phyloP scores from a whole-genome alignment of 108 stramenopile genomes.

The Cyclotella kingstonii region DNA sequence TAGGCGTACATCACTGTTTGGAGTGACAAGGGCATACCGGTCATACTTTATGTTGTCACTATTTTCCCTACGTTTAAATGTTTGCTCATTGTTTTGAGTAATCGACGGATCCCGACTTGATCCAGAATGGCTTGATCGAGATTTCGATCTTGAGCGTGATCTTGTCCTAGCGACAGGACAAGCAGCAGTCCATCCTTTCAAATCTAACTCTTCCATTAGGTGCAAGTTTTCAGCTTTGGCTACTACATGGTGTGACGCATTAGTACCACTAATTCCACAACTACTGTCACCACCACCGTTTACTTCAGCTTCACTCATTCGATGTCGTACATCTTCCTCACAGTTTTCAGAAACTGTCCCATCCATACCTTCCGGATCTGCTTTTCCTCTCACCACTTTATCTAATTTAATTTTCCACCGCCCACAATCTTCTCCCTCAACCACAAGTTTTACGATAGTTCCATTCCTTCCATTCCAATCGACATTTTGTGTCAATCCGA shows the following conservation, averaged over 20 bases:
- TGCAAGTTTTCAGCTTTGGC: constrained; percentile 39
- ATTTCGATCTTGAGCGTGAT: not conserved
- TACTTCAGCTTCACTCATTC: not conserved
- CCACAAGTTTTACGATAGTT: constrained; percentile 23
- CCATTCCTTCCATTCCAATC: constrained; percentile 35
- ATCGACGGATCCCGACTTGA: constrained; percentile 11
- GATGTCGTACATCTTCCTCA: not conserved
- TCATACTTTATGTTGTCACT: not conserved
- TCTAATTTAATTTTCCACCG: constrained; percentile 39
- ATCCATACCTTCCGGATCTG: constrained; percentile 30
- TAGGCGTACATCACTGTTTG: no score
- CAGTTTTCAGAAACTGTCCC: constrained; percentile 13
- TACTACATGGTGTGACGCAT: constrained; percentile 13
- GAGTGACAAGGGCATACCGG: no score
- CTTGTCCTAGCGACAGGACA: not conserved
- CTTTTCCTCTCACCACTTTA: constrained; percentile 18
- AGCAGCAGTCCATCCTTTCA: not conserved
- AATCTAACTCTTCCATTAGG: constrained; percentile 5
- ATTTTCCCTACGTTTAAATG: not conserved
- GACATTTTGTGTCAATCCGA: constrained; percentile 7
- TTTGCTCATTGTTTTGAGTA: not conserved
- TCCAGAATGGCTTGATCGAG: not conserved
- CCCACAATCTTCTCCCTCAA: constrained; percentile 29
- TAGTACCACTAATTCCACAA: not conserved
- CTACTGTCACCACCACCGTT: not conserved